Base-by-base conservation (phyloP, 1,284 basidiomycete genomes). In the Ustilago tritici region DNA sequence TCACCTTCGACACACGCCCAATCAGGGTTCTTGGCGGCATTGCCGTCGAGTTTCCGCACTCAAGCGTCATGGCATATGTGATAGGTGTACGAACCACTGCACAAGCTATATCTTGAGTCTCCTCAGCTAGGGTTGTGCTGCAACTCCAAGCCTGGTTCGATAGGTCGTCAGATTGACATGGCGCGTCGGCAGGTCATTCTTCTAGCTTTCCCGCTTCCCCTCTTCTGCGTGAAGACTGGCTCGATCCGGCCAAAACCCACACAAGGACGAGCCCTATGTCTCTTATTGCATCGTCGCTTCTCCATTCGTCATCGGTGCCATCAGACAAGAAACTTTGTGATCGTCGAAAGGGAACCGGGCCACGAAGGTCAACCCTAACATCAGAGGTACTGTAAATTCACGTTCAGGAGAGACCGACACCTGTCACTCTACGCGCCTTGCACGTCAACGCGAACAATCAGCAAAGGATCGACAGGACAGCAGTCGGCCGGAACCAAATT, bases 391-490 rank as follows among this genome's bases (percentile, higher is more conserved):
- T 35, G 19, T 10, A 14, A 35, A 15, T 58, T 59, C 32, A 36
- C 11, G 19, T 17, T 31, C 36, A 40, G 28, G 7, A 19, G 58
- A 54, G 60, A 61, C 40, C 41, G 35, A 61, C 50, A 61, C 52
- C 35, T 59, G 43, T 53, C 49, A 61, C 47, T 61, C 60, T 52
- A 60, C 58, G 58, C 58, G 58, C 58, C 52, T 35, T 52, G 58
- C 46, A 60, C 17, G 12, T n/a, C 14, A 17, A 52, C 58, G 23
- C 47, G 17, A 6, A 7, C 19, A n/a, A 19, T 5, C 32, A 53
- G 31, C 50, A 14, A 12, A 12, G 4, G 35, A 15, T 54, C n/a
- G 43, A 19, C n/a, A 46, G 43, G 43, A 9, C 32, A 19, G 32
- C 17, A 57, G 36, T 57, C 36, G 55, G 61, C 61, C 49, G 49